Base-by-base conservation (phyloP, 2,329 filamentous ascomycete genomes). In the Septoria petroselini region DNA sequence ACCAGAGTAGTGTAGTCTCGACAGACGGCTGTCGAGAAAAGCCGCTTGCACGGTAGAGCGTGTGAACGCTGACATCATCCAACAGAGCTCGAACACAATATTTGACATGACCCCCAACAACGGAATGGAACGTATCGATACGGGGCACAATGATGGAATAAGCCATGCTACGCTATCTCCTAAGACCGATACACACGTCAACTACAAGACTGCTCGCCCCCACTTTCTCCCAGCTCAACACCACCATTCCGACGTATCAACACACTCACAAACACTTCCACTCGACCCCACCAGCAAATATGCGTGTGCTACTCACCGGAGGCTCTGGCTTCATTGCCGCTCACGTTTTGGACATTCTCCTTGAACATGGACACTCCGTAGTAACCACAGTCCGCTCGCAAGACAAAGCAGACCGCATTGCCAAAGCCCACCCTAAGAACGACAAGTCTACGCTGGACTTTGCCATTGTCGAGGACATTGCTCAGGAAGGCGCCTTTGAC, bases 381-480 rank as follows among this genome's bases (percentile, higher is more conserved):
- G 80, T 84, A 7, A 80, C 80, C 5, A 84, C 80, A 9, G 82
- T 84, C 17, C 73, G 82, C 48, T 81, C 78, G 0, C 73, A 80
- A 54, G 75, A 78, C 29, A 84, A 85, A 65, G 82, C 79, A 33
- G 72, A 81, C 57, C 78, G 75, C 62, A 83, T 84, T 62, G 74
- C 78, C 51, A 70, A 74, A 15, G 75, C 74, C 15, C 76, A 82
- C 61, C 72, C 76, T 37, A 68, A 64, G 21, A 68, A 71, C 6
- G 71, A 76, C 1, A 76, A 78, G 49, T 76, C 78, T 48, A 78
- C 80, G 63, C 73, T 86, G 25, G 77, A 77, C 50, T 86, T 83
- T 62, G 76, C 69, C 29, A 78, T 91, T 52, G 85, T 94, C 9
- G 76, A 81, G 41, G 86, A 94, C 58, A 83, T 94, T 57, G 83